These are phyloP conservation scores for Boletus reticuloceps DNA, from an alignment of 768 basidiomycete species.

Conservation along the genomic window DNA sequence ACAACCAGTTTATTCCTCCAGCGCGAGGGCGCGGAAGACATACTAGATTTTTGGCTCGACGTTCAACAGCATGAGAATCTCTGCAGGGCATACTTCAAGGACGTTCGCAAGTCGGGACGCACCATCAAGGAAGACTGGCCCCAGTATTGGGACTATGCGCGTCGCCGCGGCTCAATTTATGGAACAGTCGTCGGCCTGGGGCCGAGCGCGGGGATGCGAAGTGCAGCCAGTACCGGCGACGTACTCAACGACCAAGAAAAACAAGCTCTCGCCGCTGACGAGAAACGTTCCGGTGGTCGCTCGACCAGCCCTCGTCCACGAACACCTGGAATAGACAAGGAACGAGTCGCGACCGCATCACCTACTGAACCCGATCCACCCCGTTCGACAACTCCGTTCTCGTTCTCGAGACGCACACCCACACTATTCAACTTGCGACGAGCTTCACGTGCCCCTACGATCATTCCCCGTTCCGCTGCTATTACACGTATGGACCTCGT, in stretches of 20 bases:
- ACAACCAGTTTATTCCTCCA: constrained; percentile 83
- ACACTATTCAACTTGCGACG: constrained; percentile 74
- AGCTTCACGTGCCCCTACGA: constrained; percentile 85
- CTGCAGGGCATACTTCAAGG: constrained; percentile 98
- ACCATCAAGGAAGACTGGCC: constrained; percentile 98
- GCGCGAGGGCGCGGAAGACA: constrained; percentile 93
- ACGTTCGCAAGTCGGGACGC: constrained; percentile 91
- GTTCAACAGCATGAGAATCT: constrained; percentile 99
- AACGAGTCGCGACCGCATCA: constrained; percentile 42
- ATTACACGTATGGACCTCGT: constrained; percentile 89
- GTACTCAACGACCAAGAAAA: constrained; percentile 69
- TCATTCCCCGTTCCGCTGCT: constrained; percentile 89
- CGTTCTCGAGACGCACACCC: constrained; percentile 69
- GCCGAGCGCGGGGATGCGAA: constrained; percentile 64
- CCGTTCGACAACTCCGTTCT: constrained; percentile 82
- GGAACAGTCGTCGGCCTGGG: constrained; percentile 82
- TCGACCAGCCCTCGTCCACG: constrained; percentile 60
- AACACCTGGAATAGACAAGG: constrained; percentile 35
- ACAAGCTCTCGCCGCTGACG: constrained; percentile 54
- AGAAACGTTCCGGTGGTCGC: constrained; percentile 47
- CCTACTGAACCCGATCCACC: constrained; percentile 46
- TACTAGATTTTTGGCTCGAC: constrained; percentile 98
- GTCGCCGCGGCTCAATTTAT: constrained; percentile 89
- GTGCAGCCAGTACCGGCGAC: constrained; percentile 79
- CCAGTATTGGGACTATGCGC: constrained; percentile 94